A percentile compares a stretch with the other conserved stretches of the same genome.
Conservation (phyloP, 2,329 filamentous ascomycete species). For the Botryotinia narcissicola region DNA sequence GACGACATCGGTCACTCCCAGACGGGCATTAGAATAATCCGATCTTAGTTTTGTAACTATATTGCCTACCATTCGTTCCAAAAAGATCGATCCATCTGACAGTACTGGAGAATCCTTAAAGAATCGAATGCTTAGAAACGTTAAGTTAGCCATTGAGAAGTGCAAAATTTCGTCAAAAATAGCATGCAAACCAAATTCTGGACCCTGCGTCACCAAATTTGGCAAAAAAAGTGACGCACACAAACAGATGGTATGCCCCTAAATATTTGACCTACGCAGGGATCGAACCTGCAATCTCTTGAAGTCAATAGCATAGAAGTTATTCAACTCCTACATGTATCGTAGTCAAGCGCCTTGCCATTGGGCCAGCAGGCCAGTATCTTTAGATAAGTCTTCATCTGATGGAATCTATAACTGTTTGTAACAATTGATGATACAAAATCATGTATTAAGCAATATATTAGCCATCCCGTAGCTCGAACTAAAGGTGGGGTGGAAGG, state of each 20-base stretch:
- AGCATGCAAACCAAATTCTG: background rate
- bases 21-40: background rate
- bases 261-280: constrained; percentile 32
- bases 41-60: background rate
- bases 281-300: constrained; percentile 49
- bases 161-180: background rate
- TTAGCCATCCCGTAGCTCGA: background rate
- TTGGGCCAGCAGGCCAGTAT: constrained; percentile 20
- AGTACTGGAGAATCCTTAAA: background rate
- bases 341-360: constrained; percentile 24
- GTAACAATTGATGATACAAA: background rate
- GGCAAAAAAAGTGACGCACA: background rate
- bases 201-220: background rate
- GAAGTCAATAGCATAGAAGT: constrained; percentile 31
- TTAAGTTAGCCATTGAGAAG: background rate
- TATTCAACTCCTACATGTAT: rapidly evolving
- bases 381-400: rapidly evolving
- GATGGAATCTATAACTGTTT: background rate
- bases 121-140: background rate
- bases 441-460: rapidly evolving
- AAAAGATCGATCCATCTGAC: background rate
- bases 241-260: rapidly evolving
- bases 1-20: background rate
- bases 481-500: background rate
- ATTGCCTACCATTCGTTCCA: background rate